phyloP scores from a whole-genome alignment of 257 asterid species.

The Solanum chaucha region DNA sequence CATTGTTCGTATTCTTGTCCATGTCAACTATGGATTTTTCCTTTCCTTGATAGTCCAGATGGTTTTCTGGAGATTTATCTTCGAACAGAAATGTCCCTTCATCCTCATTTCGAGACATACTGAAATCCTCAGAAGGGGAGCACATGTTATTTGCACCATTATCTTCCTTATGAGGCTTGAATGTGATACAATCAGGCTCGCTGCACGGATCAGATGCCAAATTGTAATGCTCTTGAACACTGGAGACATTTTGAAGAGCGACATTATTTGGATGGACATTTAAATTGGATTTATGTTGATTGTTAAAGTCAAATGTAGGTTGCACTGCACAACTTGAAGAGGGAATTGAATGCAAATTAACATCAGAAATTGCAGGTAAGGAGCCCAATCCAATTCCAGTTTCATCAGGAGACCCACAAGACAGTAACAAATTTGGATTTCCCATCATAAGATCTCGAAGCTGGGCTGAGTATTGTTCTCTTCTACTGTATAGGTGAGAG shows the following conservation, averaged over 20 bases:
- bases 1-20: slow-evolving; percentile 9
- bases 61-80: slow-evolving; percentile 10
- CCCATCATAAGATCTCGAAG: slow-evolving; percentile 38
- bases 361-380: slow-evolving; percentile 8
- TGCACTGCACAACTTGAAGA: slow-evolving; percentile 11
- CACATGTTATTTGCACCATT: slow-evolving; percentile 10
- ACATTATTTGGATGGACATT: slow-evolving; percentile 8
- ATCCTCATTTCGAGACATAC: slow-evolving; percentile 20
- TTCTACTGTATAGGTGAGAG: slow-evolving; percentile 28
- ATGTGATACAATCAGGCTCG: slow-evolving; percentile 23
- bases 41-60: slow-evolving; percentile 10
- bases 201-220: slow-evolving; percentile 12
- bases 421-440: slow-evolving; percentile 23
- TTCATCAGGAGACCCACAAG: slow-evolving; percentile 6
- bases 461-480: slow-evolving; percentile 38
- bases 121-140: slow-evolving; percentile 16
- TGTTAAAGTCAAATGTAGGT: slow-evolving; percentile 8
- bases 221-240: slow-evolving; percentile 2
- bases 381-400: slow-evolving; percentile 13
- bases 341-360: slow-evolving; percentile 13
- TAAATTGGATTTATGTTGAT: slow-evolving; percentile 7
- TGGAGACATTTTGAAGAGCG: slow-evolving; percentile 8
- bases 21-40: background rate
- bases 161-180: slow-evolving; percentile 15
- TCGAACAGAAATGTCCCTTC: slow-evolving; percentile 6